These are phyloP conservation scores for Chenopodium berlandieri DNA, from an alignment of 148 eudicot genomes.

Conservation along the genomic window DNA sequence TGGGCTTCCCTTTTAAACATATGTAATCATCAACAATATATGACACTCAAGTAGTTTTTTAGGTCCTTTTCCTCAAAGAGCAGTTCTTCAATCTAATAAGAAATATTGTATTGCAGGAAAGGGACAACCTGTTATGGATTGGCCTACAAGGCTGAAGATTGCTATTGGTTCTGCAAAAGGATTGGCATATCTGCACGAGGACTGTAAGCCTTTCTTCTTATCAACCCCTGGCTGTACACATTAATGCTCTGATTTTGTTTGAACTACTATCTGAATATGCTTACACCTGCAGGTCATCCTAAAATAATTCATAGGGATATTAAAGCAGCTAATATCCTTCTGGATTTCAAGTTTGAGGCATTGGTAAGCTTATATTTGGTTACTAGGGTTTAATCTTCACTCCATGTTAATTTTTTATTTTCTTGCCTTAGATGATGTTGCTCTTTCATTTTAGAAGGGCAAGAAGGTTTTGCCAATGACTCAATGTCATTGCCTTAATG, in stretches of 20 bases:
- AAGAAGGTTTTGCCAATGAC: background rate
- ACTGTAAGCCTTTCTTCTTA: conserved; percentile 46
- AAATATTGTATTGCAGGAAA: conserved; percentile 40
- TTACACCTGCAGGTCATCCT: conserved; percentile 63
- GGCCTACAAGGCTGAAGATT: conserved; percentile 51
- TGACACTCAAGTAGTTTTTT: background rate
- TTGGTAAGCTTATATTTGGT: conserved; percentile 37
- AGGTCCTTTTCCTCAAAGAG: conserved; percentile 3
- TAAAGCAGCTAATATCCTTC: conserved; percentile 75
- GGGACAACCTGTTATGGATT: conserved; percentile 51
- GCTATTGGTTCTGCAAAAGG: conserved; percentile 71
- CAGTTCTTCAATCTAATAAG: conserved; percentile 18
- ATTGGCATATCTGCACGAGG: conserved; percentile 65
- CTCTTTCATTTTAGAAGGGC: background rate
- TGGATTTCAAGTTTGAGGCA: conserved; percentile 75
- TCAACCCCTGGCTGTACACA: background rate
- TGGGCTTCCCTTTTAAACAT: background rate
- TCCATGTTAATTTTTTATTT: background rate
- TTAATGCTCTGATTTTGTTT: background rate
- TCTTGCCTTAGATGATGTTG: background rate
- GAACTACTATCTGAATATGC: conserved; percentile 10
- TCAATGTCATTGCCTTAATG: background rate
- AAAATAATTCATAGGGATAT: conserved; percentile 81
- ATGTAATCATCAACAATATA: background rate
- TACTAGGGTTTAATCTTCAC: background rate